Evolutionary conservation across 1,139 yeast genomes (phyloP).

Genomic region (Pneumocystis wakefieldiae): DNA sequence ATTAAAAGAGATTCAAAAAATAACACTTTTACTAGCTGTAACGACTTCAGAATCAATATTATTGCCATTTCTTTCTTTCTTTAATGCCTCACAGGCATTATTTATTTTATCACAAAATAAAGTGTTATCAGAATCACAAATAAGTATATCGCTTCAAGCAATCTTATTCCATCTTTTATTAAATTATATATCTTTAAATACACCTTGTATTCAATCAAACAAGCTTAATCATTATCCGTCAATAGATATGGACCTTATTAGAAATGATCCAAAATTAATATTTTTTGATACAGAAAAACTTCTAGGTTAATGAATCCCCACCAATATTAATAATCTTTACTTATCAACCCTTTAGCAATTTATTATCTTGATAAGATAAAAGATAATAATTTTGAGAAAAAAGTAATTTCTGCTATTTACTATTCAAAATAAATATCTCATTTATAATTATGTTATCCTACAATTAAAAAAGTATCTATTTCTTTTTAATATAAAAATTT

Average conservation of each 20-base stretch:
- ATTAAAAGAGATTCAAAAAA: neutral
- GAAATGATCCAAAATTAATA: neutral
- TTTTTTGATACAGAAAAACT: neutral
- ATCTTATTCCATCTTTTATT: neutral
- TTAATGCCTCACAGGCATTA: neutral
- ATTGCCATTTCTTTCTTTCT: neutral
- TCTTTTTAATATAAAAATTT: neutral
- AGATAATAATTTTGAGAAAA: neutral
- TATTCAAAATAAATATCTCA: neutral
- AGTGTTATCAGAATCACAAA: neutral
- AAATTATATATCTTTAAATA: neutral
- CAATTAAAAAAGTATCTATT: neutral
- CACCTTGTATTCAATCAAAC: neutral
- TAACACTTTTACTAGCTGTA: neutral
- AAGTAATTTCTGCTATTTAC: neutral
- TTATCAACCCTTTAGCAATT: neutral
- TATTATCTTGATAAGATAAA: neutral
- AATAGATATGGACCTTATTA: neutral
- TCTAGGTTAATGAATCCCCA: neutral
- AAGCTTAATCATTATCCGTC: neutral
- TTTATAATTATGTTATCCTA: neutral
- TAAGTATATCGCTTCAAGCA: neutral
- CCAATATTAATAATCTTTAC: neutral
- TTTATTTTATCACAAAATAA: neutral
- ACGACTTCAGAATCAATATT: neutral